A percentile compares a stretch with the other conserved stretches of the same genome.
These are phyloP conservation scores for Blastobotrys peoriensis DNA, from an alignment of 805 yeast genomes.

Conservation along the genomic window DNA sequence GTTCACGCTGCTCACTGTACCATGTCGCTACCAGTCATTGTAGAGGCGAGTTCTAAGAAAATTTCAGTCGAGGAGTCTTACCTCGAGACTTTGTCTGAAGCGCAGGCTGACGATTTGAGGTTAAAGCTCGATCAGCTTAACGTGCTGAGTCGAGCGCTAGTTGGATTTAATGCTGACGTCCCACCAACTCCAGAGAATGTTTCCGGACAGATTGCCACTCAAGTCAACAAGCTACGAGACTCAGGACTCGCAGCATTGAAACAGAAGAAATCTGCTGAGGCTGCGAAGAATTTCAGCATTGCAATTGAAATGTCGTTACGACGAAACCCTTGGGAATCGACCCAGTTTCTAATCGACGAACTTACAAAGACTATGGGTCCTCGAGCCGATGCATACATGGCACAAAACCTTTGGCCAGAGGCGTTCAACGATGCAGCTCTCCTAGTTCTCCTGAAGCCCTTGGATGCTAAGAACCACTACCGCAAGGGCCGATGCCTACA, in stretches of 20 bases:
- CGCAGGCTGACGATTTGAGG: conserved; percentile 19
- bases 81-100: conserved; percentile 8
- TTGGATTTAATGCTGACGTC: conserved; percentile 27
- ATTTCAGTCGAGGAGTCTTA: conserved; percentile 14
- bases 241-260: conserved; percentile 28
- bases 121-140: conserved; percentile 27
- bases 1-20: too few species aligned
- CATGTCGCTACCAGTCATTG: conserved; percentile 17
- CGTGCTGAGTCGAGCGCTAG: conserved; percentile 26
- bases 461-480: conserved; percentile 29
- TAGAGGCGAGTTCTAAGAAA: conserved; percentile 20
- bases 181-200: conserved; percentile 33
- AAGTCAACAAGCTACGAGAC: conserved; percentile 31
- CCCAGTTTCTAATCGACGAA: conserved; percentile 31
- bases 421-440: conserved; percentile 35
- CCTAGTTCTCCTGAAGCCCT: conserved; percentile 28
- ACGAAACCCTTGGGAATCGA: conserved; percentile 37
- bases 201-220: conserved; percentile 22
- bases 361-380: conserved; percentile 27
- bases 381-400: conserved; percentile 36
- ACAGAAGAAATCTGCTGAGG: conserved; percentile 28
- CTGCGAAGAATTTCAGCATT: conserved; percentile 29
- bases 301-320: conserved; percentile 36
- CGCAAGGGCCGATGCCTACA: conserved; percentile 30
- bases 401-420: conserved; percentile 30